Percentiles rank a stretch among this genome's conserved stretches.
Conservation (phyloP, 2,329 filamentous ascomycete species). For the Fusarium cicatricum region DNA sequence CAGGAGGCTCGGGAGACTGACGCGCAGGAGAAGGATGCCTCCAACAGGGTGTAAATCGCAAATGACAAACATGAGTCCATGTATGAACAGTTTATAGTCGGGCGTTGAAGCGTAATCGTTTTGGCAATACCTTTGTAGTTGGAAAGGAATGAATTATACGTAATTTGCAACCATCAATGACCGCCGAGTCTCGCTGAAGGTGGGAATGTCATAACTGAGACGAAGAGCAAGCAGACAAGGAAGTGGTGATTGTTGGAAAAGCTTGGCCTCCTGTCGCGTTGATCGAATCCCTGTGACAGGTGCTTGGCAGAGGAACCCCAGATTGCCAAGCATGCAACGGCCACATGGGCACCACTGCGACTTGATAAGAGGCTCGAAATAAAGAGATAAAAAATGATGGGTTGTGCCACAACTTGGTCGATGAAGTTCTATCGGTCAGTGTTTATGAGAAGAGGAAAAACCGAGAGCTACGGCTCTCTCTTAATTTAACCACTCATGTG, state of each 20-base stretch:
- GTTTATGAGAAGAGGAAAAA: background rate
- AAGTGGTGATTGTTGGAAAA: conserved; percentile 8
- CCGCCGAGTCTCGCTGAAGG: background rate
- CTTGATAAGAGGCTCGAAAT: background rate
- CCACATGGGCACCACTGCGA: background rate
- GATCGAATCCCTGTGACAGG: background rate
- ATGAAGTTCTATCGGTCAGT: background rate
- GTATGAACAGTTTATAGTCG: conserved; percentile 6
- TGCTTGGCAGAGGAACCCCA: conserved; percentile 5
- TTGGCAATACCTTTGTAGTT: background rate
- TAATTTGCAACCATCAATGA: background rate
- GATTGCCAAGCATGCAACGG: background rate
- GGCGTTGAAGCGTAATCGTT: conserved; percentile 20
- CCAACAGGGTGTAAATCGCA: conserved; percentile 32
- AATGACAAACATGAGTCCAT: background rate
- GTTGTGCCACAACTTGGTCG: background rate
- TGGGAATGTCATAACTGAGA: conserved; percentile 6
- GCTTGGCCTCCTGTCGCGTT: conserved; percentile 14
- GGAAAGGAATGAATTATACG: conserved; percentile 5
- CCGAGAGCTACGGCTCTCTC: background rate
- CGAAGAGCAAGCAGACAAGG: conserved; percentile 6
- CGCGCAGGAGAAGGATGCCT: conserved; percentile 15
- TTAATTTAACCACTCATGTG: background rate
- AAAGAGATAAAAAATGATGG: background rate
- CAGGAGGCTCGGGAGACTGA: conserved; percentile 23